Base-by-base conservation (phyloP, 2,329 filamentous ascomycete species). In the Geosmithia flava region DNA sequence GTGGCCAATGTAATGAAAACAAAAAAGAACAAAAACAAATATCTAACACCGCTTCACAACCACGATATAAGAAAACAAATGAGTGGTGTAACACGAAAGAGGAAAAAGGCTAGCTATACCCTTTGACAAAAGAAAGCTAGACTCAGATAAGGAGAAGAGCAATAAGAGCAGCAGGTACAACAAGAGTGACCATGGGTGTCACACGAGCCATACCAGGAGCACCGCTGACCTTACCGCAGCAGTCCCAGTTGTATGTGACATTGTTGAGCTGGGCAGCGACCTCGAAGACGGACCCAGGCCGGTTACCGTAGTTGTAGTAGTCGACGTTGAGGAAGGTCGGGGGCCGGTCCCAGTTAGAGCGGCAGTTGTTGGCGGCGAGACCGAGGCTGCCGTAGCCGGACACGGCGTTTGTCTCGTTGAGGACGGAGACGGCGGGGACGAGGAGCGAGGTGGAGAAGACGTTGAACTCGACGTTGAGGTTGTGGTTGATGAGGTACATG, bases 401-500 rank as follows among this genome's bases (percentile, higher is more conserved):
- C 13, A 72, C 74, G 13, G 75, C 79, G 59, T 94, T 94, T 17
- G 86, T 91, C 51, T 75, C 66, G 56, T 87, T 87, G 49, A 91
- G 66, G 41, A 81, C 61, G 4, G 80, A 76, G 0, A 80, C 79
- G 49, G 86, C 85, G 0, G 87, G 87, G 13, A 93, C 81, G 7
- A 89, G 68, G 44, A 93, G 61, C 19, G 73, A 68, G 16, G 75
- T 60, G 29, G 78, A 79, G 2, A 81, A 77, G 37, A 94, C 65
- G 47, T 76, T 75, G 52, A 95, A 76, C 54, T 89, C 75, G 50
- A 83, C 75, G 62, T 95, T 95, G 50, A 95, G 74, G 61, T 96
- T 96, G 69, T 96, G 90, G 65, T 96, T 96, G 58, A 85, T 77
- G 59, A 95, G 74, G 61, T 90, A 94, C 65, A 95, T 72, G 42